Evolutionary conservation across 2,329 filamentous ascomycete species (phyloP), one percentile per base, ranked within the genome.

Genomic region (Ophiocordyceps camponoti-saundersi): DNA sequence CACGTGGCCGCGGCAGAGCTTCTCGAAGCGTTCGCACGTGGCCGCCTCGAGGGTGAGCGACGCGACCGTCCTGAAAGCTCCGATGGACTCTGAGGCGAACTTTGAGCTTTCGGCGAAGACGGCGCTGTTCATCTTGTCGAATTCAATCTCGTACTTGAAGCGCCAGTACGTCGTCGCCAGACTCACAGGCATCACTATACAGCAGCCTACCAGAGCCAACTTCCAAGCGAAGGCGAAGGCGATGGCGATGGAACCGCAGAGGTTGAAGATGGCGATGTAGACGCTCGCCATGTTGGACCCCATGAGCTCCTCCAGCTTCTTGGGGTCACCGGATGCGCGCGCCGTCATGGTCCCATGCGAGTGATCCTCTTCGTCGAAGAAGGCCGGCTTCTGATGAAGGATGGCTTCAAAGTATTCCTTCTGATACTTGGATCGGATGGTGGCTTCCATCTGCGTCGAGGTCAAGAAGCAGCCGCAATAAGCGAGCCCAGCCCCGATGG

Each of bases 201-300:
- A 82, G 10, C 79, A 65, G 0, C 75, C 72, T 0, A 89, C 79
- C 0, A 87, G 63, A 0, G 80, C 77, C 10, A 90, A 68, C 58
- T 87, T 89, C 85, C 85, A 89, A 1, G 81, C 80, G 57, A 82
- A 86, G 4, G 72, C 67, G 54, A 85, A 87, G 1, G 80, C 71
- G 46, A 89, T 81, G 42, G 72, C 65, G 15, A 85, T 62, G 8
- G 75, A 77, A 0, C 82, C 83, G 10, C 77, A 54, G 3, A 89
- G 61, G 44, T 75, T 81, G 57, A 85, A 80, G 21, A 82, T 56
- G 10, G 80, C 77, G 20, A 80, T 74, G 49, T 69, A 69, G 2
- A 77, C 71, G 52, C 84, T 69, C 2, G 77, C 71, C 70, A 82
- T 75, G 55, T 82, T 80, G 43, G 73, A 64, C 6, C 76, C 75